phyloP scores from a whole-genome alignment of 2,329 filamentous ascomycete species.

The Penicillium griseofulvum region DNA sequence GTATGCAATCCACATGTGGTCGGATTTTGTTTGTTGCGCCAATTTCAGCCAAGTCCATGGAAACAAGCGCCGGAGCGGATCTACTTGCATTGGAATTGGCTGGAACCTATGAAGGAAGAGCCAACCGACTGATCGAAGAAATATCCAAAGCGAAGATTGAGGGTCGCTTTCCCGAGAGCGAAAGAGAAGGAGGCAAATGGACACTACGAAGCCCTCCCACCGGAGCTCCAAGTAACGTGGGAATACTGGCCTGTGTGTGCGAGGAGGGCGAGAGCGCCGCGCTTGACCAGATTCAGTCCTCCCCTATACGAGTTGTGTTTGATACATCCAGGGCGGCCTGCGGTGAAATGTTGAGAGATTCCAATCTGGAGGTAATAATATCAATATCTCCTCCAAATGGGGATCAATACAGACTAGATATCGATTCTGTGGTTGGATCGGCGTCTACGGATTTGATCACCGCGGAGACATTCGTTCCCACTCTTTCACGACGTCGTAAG shows the following conservation, averaged over 20 bases:
- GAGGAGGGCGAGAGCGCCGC: slow-evolving; percentile 42
- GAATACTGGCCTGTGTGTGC: slow-evolving; percentile 49
- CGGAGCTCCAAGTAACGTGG: slow-evolving; percentile 56
- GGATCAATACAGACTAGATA: slow-evolving; percentile 55
- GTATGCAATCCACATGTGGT: slow-evolving; percentile 52
- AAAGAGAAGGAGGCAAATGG: slow-evolving; percentile 79
- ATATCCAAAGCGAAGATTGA: slow-evolving; percentile 83
- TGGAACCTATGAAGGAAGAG: slow-evolving; percentile 75
- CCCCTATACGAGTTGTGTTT: slow-evolving; percentile 39
- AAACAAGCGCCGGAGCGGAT: slow-evolving; percentile 34
- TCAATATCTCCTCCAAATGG: slow-evolving; percentile 70
- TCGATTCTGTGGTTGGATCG: slow-evolving; percentile 66
- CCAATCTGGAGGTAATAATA: slow-evolving; percentile 50
- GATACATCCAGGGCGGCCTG: slow-evolving; percentile 33
- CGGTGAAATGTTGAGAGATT: slow-evolving; percentile 30
- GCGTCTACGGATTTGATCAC: slow-evolving; percentile 72
- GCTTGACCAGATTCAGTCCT: slow-evolving; percentile 51
- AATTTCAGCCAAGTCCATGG: slow-evolving; percentile 21
- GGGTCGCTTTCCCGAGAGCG: slow-evolving; percentile 75
- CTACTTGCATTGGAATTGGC: slow-evolving; percentile 69
- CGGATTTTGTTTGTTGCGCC: slow-evolving; percentile 39
- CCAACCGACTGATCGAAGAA: slow-evolving; percentile 75
- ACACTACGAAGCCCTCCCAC: slow-evolving; percentile 66
- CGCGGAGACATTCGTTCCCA: slow-evolving; percentile 69
- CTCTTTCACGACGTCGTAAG: slow-evolving; percentile 71